phyloP scores from a whole-genome alignment of 2,329 filamentous ascomycete species.

The Colletotrichum camelliae region DNA sequence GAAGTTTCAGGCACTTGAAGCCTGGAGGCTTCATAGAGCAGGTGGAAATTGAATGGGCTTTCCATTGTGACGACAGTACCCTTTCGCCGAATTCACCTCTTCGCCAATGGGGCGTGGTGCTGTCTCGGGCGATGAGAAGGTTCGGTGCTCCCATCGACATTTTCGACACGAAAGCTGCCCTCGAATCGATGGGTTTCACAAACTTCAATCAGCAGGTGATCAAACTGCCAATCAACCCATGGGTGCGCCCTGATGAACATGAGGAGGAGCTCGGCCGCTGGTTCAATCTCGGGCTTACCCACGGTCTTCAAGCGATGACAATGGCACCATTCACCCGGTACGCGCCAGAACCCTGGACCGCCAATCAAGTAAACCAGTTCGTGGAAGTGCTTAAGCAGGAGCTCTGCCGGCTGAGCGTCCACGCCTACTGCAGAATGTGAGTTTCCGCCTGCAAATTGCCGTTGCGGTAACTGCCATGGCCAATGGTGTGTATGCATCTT shows the following conservation, averaged over 20 bases:
- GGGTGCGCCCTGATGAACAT: slow-evolving; percentile 56
- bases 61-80: slow-evolving; percentile 72
- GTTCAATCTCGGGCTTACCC: slow-evolving; percentile 81
- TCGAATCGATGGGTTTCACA: slow-evolving; percentile 77
- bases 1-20: slow-evolving; percentile 66
- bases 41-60: slow-evolving; percentile 85
- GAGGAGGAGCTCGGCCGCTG: slow-evolving; percentile 73
- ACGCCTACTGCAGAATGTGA: slow-evolving; percentile 80
- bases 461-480: neutral
- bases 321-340: slow-evolving; percentile 73
- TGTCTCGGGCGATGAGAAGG: slow-evolving; percentile 71
- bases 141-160: slow-evolving; percentile 70
- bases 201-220: slow-evolving; percentile 77
- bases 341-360: slow-evolving; percentile 57
- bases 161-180: slow-evolving; percentile 50
- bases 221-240: slow-evolving; percentile 75
- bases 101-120: slow-evolving; percentile 70
- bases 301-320: slow-evolving; percentile 76
- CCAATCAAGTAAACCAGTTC: slow-evolving; percentile 67
- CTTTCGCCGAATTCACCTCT: slow-evolving; percentile 63
- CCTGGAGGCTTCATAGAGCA: slow-evolving; percentile 85
- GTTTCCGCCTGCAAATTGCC: slow-evolving; percentile 37
- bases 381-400: slow-evolving; percentile 69
- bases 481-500: neutral
- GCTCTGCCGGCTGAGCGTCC: slow-evolving; percentile 70